Evolutionary conservation across 371 early-diverging fungal species (phyloP).

Genomic region (Rhizopus sp.): DNA sequence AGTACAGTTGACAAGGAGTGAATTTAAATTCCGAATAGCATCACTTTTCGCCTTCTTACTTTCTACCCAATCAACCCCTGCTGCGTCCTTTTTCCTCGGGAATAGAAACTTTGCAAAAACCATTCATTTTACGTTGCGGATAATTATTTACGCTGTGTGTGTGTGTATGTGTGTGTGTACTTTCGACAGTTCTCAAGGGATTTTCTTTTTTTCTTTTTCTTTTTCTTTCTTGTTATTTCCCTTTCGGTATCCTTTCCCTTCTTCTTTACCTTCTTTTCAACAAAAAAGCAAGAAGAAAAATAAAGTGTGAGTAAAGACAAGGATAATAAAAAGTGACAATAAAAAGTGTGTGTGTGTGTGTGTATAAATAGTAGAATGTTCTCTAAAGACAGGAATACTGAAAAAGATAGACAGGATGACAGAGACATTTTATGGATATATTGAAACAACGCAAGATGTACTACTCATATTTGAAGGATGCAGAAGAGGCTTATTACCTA

Average conservation of each 20-base stretch:
- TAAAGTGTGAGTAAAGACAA: constrained; percentile 1
- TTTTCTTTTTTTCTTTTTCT: constrained; percentile 3
- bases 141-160: background rate
- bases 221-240: constrained; percentile 11
- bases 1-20: background rate
- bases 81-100: background rate
- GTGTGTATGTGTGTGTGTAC: too few relatives aligned
- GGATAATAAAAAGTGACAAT: background rate
- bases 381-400: background rate
- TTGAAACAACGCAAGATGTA: constrained; percentile 75
- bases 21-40: background rate
- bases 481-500: constrained; percentile 59
- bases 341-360: background rate
- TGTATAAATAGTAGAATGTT: background rate
- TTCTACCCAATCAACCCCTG: background rate
- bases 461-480: constrained; percentile 78
- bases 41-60: background rate
- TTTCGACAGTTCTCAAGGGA: background rate
- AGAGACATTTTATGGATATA: constrained; percentile 71
- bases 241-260: constrained; percentile 7
- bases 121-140: background rate
- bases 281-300: background rate
- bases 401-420: constrained; percentile 30
- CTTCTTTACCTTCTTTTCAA: constrained; percentile 12
- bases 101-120: background rate